Evolutionary conservation across 148 eudicot genomes (phyloP).

Genomic region (Vaccinium vitisidaea): DNA sequence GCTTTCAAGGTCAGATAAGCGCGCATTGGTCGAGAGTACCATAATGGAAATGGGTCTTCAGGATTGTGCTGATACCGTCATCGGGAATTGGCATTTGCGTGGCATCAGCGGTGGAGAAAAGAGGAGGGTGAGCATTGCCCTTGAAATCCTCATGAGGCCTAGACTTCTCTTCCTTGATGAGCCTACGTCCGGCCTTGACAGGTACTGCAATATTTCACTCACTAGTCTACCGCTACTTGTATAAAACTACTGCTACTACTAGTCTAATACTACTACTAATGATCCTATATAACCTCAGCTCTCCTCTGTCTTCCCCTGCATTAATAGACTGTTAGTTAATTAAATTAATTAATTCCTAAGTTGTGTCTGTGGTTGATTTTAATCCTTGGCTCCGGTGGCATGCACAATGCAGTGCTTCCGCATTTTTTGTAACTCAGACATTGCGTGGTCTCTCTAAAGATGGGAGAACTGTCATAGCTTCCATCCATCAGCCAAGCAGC

Average conservation of each 20-base stretch:
- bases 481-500: constrained; percentile 98
- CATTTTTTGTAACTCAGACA: constrained; percentile 92
- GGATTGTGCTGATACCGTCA: constrained; percentile 92
- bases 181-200: constrained; percentile 97
- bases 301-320: background rate
- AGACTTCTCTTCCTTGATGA: constrained; percentile 90
- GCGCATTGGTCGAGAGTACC: constrained; percentile 80
- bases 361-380: background rate
- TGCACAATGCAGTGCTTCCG: constrained; percentile 63
- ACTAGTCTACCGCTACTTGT: background rate
- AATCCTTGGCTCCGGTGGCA: constrained; percentile 14
- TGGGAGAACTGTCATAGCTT: constrained; percentile 93
- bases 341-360: background rate
- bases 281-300: background rate
- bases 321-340: background rate
- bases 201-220: constrained; percentile 30
- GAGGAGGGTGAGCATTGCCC: constrained; percentile 84
- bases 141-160: constrained; percentile 95
- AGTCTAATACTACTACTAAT: background rate
- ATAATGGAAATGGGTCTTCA: constrained; percentile 96
- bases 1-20: constrained; percentile 73
- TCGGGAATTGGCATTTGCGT: constrained; percentile 97
- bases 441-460: constrained; percentile 80
- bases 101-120: constrained; percentile 97
- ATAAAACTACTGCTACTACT: background rate